Evolutionary conservation across 2,329 filamentous ascomycete genomes (phyloP), one percentile per base, ranked within the genome.

Genomic region (Colletotrichum sp.): DNA sequence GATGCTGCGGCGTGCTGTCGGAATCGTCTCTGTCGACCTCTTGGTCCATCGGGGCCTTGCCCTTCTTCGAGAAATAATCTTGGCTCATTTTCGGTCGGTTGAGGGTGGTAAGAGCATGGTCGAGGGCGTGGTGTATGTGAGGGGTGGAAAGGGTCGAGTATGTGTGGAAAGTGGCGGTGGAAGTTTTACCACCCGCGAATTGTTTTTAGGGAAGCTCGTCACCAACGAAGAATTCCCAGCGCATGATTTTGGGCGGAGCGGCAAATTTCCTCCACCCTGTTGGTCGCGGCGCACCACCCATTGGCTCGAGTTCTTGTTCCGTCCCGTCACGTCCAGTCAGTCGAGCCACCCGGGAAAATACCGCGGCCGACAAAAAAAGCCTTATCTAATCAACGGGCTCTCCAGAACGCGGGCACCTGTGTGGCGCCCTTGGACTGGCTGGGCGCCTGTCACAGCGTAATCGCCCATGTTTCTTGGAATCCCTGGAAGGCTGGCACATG

Each of bases 51-150:
- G 84, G 85, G 80, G 83, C 81, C 83, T 91, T 90, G 79, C 89
- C 90, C 84, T 92, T 92, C 78, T 85, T 85, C 79, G 85, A 86
- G 79, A 87, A 88, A 79, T 92, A 90, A 80, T 92, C 88, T 84
- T 92, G 90, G 85, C 90, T 93, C 91, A 93, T 93, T 77, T 80
- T 87, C 81, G 80, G 79, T 73, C 43, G 75, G 73, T 74, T 63
- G 77, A 60, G 76, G 77, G 68, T 77, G 78, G 79, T 78, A 81
- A 78, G 79, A 81, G 81, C 85, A 86, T 87, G 79, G 79, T 85
- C 77, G 77, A 79, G 68, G 63, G 76, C 77, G 30, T 61, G 64
- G 73, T 65, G 68, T 32, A 12, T n/a, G 39, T 32, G 26, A 43
- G 28, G 59, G 70, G 57, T 68, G 65, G 13, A 36, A 30, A 36